A percentile compares a stretch with the other conserved stretches of the same genome.
These are phyloP conservation scores for Neofusicoccum laricinum DNA, from an alignment of 2,329 filamentous ascomycete species.

Conservation along the genomic window DNA sequence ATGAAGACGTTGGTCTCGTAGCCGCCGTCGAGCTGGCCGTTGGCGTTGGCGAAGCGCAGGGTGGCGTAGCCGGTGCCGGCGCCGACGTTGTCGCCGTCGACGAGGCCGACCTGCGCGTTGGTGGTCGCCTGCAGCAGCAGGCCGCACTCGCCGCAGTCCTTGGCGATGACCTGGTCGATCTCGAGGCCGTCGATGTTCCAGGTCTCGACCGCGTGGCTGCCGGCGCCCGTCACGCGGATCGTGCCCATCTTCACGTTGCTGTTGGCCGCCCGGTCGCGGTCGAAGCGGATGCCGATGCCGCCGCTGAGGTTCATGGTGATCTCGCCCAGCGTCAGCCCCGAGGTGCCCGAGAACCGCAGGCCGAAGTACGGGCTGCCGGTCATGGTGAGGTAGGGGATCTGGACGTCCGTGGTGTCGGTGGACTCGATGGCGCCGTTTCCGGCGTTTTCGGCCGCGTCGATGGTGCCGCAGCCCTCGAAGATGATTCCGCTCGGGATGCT, in stretches of 20 bases:
- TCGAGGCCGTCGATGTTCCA: constrained; percentile 58
- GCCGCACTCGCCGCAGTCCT: constrained; percentile 55
- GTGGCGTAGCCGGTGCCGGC: constrained; percentile 55
- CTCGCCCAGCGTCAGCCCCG: constrained; percentile 47
- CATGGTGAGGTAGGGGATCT: constrained; percentile 57
- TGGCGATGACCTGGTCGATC: constrained; percentile 53
- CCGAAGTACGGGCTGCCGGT: constrained; percentile 59
- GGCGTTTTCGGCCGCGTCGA: constrained; percentile 43
- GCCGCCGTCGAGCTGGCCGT: constrained; percentile 49
- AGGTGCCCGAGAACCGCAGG: constrained; percentile 54
- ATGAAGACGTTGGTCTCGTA: constrained; percentile 55
- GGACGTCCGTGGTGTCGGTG: constrained; percentile 46
- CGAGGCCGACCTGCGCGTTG: constrained; percentile 53
- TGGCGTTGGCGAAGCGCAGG: constrained; percentile 57
- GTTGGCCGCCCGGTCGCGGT: constrained; percentile 53
- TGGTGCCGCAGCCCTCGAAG: constrained; percentile 59
- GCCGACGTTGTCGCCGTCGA: constrained; percentile 56
- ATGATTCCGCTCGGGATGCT: constrained; percentile 52
- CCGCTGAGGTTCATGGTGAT: constrained; percentile 56
- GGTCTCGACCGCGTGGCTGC: constrained; percentile 57
- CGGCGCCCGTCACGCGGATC: constrained; percentile 52
- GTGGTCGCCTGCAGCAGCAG: constrained; percentile 54
- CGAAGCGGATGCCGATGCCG: constrained; percentile 57
- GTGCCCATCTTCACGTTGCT: constrained; percentile 53
- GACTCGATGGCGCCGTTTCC: constrained; percentile 56